These are phyloP conservation scores for Magnolia kwangsiensis DNA, from an alignment of 164 flowering plant genomes.

Conservation along the genomic window DNA sequence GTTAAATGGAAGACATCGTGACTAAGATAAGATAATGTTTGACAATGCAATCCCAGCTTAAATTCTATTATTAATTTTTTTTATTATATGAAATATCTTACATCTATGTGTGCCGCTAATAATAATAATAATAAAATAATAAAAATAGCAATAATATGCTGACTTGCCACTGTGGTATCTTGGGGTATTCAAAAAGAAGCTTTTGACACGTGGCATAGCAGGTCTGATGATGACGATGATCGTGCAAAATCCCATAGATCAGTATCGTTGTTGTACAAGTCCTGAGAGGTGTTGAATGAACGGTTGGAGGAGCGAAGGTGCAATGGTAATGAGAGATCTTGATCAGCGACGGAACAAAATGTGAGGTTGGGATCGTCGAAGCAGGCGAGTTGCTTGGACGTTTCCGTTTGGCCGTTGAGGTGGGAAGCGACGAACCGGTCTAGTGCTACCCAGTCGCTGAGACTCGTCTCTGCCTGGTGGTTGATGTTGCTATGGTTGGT, in stretches of 20 bases:
- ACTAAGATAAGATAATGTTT: slow-evolving; percentile 25
- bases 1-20: slow-evolving; percentile 29
- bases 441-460: slow-evolving; percentile 51
- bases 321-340: slow-evolving; percentile 26
- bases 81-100: not conserved
- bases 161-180: not conserved
- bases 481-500: slow-evolving; percentile 1
- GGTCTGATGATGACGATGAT: slow-evolving; percentile 51
- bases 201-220: slow-evolving; percentile 13
- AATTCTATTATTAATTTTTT: not conserved
- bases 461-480: slow-evolving; percentile 3
- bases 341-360: slow-evolving; percentile 23
- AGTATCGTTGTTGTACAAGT: slow-evolving; percentile 28
- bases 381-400: slow-evolving; percentile 36
- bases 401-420: slow-evolving; percentile 44
- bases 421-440: slow-evolving; percentile 63
- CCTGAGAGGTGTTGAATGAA: slow-evolving; percentile 29
- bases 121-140: not conserved
- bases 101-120: not conserved
- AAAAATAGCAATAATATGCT: not conserved
- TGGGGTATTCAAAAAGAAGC: not conserved
- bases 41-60: slow-evolving; percentile 36
- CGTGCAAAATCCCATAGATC: slow-evolving; percentile 60
- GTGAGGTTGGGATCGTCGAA: slow-evolving; percentile 25
- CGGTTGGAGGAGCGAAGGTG: slow-evolving; percentile 21